phyloP scores from a whole-genome alignment of 192 early-diverging fungal species.

The Podila epicladia region DNA sequence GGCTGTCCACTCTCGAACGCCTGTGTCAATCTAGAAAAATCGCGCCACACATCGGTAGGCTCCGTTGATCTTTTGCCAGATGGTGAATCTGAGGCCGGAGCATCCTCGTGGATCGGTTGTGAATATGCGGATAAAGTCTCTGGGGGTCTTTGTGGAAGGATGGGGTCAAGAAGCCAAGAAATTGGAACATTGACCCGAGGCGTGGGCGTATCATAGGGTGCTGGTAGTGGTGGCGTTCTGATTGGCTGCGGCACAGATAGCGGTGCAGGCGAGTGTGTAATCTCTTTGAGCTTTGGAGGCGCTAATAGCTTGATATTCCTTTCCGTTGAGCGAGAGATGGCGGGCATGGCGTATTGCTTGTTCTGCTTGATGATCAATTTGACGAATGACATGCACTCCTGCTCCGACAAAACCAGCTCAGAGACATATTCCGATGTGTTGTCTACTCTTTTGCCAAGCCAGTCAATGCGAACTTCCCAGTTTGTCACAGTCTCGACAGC shows the following conservation, averaged over 20 bases:
- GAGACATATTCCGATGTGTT: constrained; percentile 49
- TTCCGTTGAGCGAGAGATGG: constrained; percentile 39
- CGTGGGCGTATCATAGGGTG: background rate
- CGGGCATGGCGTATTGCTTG: constrained; percentile 42
- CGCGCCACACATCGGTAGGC: background rate
- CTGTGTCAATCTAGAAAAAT: background rate
- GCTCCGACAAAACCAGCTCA: constrained; percentile 44
- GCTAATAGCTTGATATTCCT: constrained; percentile 39
- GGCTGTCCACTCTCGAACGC: background rate
- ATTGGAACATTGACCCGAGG: constrained; percentile 27
- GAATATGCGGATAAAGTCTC: background rate
- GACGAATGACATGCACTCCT: constrained; percentile 49
- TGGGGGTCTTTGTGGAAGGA: constrained; percentile 34
- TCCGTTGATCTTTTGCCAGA: background rate
- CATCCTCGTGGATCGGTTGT: background rate
- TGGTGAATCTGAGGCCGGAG: background rate
- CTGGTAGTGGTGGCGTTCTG: constrained; percentile 3
- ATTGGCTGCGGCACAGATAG: background rate
- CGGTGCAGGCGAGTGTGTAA: constrained; percentile 1
- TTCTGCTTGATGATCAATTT: constrained; percentile 51
- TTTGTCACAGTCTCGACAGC: constrained; percentile 34
- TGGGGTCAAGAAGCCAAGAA: constrained; percentile 42
- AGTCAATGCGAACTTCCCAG: constrained; percentile 48
- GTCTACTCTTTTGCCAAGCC: constrained; percentile 29
- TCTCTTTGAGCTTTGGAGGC: constrained; percentile 26